These are phyloP conservation scores for Penicillium sp. DNA, from an alignment of 2,329 filamentous ascomycete species.

Conservation along the genomic window DNA sequence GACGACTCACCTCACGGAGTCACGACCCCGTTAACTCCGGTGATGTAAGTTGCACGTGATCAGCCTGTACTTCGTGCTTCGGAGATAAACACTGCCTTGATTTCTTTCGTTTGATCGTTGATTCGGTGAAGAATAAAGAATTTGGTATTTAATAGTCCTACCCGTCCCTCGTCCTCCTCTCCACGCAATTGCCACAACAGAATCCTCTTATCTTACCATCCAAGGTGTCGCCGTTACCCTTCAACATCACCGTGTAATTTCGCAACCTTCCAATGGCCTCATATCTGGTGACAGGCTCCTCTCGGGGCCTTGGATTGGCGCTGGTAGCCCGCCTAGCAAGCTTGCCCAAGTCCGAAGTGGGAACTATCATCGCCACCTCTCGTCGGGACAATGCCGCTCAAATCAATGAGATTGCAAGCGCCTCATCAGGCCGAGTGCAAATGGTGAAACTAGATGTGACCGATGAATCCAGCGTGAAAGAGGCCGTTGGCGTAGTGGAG, in stretches of 20 bases:
- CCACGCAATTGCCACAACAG: background rate
- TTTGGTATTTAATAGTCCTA: no score
- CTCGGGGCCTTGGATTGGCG: conserved; percentile 38
- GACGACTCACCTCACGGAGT: background rate
- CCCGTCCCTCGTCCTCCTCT: no score
- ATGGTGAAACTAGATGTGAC: conserved; percentile 42
- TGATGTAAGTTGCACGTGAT: conserved; percentile 11
- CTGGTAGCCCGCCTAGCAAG: conserved; percentile 31
- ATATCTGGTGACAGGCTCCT: conserved; percentile 39
- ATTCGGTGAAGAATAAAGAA: no score
- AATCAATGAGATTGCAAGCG: conserved; percentile 36
- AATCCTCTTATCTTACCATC: background rate
- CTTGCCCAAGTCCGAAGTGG: conserved; percentile 34
- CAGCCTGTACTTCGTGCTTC: no score
- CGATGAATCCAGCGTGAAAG: conserved; percentile 32
- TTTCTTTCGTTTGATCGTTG: no score
- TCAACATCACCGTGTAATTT: background rate
- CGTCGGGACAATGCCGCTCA: conserved; percentile 33
- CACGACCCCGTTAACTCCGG: background rate
- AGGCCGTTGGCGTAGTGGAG: conserved; percentile 36
- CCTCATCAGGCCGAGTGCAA: conserved; percentile 36
- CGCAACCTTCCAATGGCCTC: conserved; percentile 28
- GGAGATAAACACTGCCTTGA: no score
- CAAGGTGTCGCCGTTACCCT: no score
- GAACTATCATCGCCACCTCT: conserved; percentile 43